Conservation (phyloP, 805 yeast genomes). For the Ogataea ganodermae region DNA sequence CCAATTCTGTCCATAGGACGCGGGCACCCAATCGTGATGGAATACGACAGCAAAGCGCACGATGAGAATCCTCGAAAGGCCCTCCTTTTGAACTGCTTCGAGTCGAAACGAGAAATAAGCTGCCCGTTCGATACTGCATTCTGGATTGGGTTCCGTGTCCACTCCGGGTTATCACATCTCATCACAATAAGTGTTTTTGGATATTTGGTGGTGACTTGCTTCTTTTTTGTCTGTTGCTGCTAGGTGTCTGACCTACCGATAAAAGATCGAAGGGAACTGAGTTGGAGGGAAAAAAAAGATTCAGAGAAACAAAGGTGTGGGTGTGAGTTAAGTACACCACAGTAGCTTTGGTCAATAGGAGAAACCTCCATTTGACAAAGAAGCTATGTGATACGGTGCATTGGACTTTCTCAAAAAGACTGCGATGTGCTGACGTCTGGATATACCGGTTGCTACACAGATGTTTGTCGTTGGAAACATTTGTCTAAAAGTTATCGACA, state of each 20-base stretch:
- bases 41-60: conserved; percentile 5
- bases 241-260: not conserved
- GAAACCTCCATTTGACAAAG: not conserved
- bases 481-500: not conserved
- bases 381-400: conserved; percentile 23
- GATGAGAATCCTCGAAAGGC: not conserved
- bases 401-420: conserved; percentile 3
- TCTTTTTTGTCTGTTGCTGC: not conserved
- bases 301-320: not conserved
- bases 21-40: conserved; percentile 2
- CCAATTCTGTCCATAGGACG: not conserved
- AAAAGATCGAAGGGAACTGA: not conserved
- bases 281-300: not conserved
- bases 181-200: conserved; percentile 1
- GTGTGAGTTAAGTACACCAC: conserved; percentile 24
- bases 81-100: conserved; percentile 2
- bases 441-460: not conserved
- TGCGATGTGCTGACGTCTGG: not conserved
- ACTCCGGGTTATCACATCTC: not conserved
- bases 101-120: not conserved
- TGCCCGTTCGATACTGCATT: not conserved
- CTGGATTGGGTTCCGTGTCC: not conserved
- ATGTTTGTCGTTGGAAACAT: not conserved
- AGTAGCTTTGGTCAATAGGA: conserved; percentile 7
- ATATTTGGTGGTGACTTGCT: not conserved